A percentile compares a stretch with the other conserved stretches of the same genome.
phyloP scores from a whole-genome alignment of 371 early-diverging fungal genomes.

The Umbelopsis sp. region DNA sequence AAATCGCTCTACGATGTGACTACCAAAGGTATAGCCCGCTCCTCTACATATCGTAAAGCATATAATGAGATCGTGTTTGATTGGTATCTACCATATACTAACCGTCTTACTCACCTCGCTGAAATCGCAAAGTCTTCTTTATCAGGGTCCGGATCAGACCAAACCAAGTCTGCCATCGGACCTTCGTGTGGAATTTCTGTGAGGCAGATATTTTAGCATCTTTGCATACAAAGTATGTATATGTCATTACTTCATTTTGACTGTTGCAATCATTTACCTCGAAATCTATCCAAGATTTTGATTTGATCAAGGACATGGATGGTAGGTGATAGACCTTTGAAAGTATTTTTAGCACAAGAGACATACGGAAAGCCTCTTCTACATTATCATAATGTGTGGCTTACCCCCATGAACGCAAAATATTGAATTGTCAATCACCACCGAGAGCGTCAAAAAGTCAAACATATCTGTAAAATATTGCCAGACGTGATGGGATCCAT shows the following conservation, averaged over 20 bases:
- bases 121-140: slow-evolving; percentile 85
- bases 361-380: not conserved
- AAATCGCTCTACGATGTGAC: slow-evolving; percentile 83
- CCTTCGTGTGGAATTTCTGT: slow-evolving; percentile 97
- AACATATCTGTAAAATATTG: slow-evolving; percentile 94
- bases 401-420: slow-evolving; percentile 98
- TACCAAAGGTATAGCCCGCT: slow-evolving; percentile 94
- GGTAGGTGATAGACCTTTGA: slow-evolving; percentile 85
- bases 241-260: not conserved
- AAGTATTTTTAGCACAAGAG: not conserved
- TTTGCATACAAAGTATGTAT: not conserved
- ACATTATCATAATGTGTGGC: not conserved
- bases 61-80: not conserved
- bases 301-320: slow-evolving; percentile 94
- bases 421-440: slow-evolving; percentile 90
- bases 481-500: slow-evolving; percentile 89
- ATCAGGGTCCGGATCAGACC: slow-evolving; percentile 95
- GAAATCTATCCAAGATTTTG: slow-evolving; percentile 85
- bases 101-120: slow-evolving; percentile 58
- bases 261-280: slow-evolving; percentile 55
- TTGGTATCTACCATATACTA: not conserved
- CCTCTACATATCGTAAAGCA: slow-evolving; percentile 57
- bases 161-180: slow-evolving; percentile 98
- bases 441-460: slow-evolving; percentile 90
- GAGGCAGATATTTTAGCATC: not conserved